Percentiles rank a stretch among this genome's conserved stretches.
Evolutionary conservation across 371 early-diverging fungal genomes (phyloP).

Genomic region (Mortierella sp.): DNA sequence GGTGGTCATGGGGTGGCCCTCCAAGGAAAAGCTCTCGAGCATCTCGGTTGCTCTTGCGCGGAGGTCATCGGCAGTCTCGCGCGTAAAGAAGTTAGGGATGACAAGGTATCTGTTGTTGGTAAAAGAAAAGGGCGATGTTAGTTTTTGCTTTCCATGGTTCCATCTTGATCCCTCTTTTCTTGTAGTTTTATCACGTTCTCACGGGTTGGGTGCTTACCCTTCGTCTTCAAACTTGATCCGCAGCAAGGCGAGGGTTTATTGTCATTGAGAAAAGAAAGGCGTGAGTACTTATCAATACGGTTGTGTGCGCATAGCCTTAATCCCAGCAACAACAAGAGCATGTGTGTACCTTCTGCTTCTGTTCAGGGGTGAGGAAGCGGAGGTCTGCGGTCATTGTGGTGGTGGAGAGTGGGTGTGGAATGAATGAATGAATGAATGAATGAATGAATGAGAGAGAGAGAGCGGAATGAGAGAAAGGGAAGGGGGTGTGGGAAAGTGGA

Average conservation of each 20-base stretch:
- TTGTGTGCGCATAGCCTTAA: too few relatives aligned
- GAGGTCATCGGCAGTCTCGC: conserved; percentile 64
- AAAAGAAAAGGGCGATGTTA: background rate
- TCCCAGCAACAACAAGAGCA: background rate
- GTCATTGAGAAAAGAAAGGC: background rate
- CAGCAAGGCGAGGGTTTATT: background rate
- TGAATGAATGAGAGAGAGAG: background rate
- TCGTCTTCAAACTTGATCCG: conserved; percentile 50
- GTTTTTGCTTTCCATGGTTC: background rate
- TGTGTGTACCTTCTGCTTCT: conserved; percentile 53
- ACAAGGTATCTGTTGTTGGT: conserved; percentile 70
- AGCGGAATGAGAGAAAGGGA: background rate
- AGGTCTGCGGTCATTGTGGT: conserved; percentile 19
- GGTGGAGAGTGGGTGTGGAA: conserved; percentile 22
- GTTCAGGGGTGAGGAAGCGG: conserved; percentile 44
- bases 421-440: background rate
- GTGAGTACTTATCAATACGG: too few relatives aligned
- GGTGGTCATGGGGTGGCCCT: conserved; percentile 82
- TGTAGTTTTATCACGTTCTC: background rate
- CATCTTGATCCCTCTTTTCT: background rate
- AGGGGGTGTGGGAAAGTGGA: background rate
- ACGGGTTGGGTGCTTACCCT: conserved; percentile 24
- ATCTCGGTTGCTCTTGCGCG: conserved; percentile 70
- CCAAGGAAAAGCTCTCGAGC: conserved; percentile 75
- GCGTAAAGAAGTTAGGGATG: conserved; percentile 76